These are phyloP conservation scores for Akanthomyces uredinophilus DNA, from an alignment of 2,329 filamentous ascomycete genomes.

Conservation along the genomic window DNA sequence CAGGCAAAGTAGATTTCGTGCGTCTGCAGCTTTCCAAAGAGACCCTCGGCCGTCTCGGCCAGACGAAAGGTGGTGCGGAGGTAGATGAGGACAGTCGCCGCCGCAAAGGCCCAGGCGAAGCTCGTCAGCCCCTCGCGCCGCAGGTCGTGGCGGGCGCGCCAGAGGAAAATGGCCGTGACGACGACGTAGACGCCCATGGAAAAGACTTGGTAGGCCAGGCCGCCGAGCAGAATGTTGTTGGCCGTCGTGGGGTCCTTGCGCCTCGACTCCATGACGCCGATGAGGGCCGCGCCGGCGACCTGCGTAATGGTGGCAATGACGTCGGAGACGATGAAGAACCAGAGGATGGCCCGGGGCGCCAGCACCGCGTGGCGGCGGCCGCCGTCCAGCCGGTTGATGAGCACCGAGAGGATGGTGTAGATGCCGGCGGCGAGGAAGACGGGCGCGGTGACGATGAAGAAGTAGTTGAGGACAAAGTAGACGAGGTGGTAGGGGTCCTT, in stretches of 20 bases:
- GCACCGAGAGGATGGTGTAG: slow-evolving; percentile 48
- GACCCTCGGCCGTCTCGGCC: slow-evolving; percentile 48
- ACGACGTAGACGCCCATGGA: slow-evolving; percentile 45
- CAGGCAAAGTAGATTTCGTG: slow-evolving; percentile 50
- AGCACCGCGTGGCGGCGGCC: slow-evolving; percentile 37
- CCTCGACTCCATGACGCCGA: slow-evolving; percentile 45
- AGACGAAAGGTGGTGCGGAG: slow-evolving; percentile 49
- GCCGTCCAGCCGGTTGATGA: slow-evolving; percentile 44
- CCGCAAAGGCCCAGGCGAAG: slow-evolving; percentile 38
- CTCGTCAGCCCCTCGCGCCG: slow-evolving; percentile 25
- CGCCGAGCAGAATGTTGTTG: slow-evolving; percentile 52
- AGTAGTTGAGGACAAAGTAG: slow-evolving; percentile 56
- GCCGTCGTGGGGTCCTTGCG: slow-evolving; percentile 43
- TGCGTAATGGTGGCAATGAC: slow-evolving; percentile 49
- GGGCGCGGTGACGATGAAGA: slow-evolving; percentile 56
- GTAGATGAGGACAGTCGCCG: slow-evolving; percentile 44
- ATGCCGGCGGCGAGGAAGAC: slow-evolving; percentile 53
- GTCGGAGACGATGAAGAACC: slow-evolving; percentile 51
- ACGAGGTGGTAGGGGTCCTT: slow-evolving; percentile 48
- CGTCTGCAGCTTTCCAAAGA: slow-evolving; percentile 39
- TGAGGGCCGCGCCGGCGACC: slow-evolving; percentile 48
- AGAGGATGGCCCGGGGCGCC: slow-evolving; percentile 42
- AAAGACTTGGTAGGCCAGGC: slow-evolving; percentile 50
- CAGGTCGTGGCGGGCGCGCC: slow-evolving; percentile 29
- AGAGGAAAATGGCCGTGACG: slow-evolving; percentile 37